Evolutionary conservation across 2,329 filamentous ascomycete genomes (phyloP).

Genomic region (Escovopsis sp.): DNA sequence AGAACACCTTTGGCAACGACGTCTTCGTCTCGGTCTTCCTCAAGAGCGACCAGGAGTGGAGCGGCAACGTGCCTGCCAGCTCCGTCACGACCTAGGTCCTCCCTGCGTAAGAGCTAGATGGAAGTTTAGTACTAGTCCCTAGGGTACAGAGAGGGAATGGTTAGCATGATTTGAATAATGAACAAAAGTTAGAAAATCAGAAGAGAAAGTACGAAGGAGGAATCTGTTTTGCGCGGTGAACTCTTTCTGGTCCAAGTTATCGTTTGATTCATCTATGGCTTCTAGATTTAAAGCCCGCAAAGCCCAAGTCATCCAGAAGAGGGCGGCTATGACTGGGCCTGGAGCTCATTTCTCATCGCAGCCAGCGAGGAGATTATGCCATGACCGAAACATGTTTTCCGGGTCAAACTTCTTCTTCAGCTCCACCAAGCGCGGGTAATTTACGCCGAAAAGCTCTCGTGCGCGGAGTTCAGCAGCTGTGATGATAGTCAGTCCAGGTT

Average conservation of each 20-base stretch:
- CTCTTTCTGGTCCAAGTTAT: no score
- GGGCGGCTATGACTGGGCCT: no score
- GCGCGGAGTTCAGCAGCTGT: not conserved
- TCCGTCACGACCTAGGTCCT: conserved; percentile 8
- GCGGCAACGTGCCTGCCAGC: conserved; percentile 5
- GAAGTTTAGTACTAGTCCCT: no score
- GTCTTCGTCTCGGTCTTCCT: conserved; percentile 6
- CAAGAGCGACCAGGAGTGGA: conserved; percentile 6
- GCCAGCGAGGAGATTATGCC: not conserved
- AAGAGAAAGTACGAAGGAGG: no score
- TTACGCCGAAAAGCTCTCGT: not conserved
- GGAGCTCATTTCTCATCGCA: not conserved
- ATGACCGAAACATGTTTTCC: not conserved
- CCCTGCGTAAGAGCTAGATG: not conserved
- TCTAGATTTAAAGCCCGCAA: no score
- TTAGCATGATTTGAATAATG: no score
- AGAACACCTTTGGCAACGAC: conserved; percentile 11
- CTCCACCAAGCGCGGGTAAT: not conserved
- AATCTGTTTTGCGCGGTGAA: no score
- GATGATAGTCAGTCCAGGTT: not conserved
- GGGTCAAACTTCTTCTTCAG: not conserved
- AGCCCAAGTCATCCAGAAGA: no score
- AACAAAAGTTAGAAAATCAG: no score
- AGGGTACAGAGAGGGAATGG: no score
- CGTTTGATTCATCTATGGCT: no score